Base-by-base conservation (phyloP, 2,329 filamentous ascomycete species). In the Aureobasidium sp. region DNA sequence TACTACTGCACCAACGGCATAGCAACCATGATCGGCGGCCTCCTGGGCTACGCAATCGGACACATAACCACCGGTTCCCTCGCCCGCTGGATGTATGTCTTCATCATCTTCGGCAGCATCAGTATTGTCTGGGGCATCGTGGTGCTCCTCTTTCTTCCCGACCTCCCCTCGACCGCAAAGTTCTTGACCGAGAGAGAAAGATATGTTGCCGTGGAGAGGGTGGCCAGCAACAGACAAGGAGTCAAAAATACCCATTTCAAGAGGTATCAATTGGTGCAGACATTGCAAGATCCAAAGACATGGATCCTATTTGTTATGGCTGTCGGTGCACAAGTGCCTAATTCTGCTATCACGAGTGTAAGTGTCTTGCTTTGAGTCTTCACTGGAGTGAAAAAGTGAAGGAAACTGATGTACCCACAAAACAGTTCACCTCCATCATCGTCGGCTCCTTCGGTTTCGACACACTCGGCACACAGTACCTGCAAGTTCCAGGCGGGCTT, bases 1-100 rank as follows among this genome's bases (percentile, higher is more conserved):
- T 77, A 39, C 76, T 78, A 44, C 69, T 77, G 0, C 64, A 82
- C 80, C 1, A 85, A 85, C 65, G 84, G 84, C 2, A 75, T 86
- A 14, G 83, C 82, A 2, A 84, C 82, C 14, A 84, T 84, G 79
- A 82, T 86, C 61, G 84, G 84, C n/a, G 82, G 79, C 0, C 70
- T 84, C 0, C 77, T 85, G 11, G 81, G 81, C 1, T 85, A 85
- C 65, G 84, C 81, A 68, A 5, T 69, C 76, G 7, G 76, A 76
- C 82, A 86, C 67, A 62, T 67, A 76, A 3, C 75, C 77, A 62
- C 74, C 73, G 27, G 70, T 71, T 34, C 72, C 74, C 73, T 83
- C 3, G 72, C 76, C 0, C 70, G 74, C 27, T 84, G 82, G 81
- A 82, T 81, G 77, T 83, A 83, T 63, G 78, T 84, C 22, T 87